Base-by-base conservation (phyloP, 768 basidiomycete genomes). In the Kondoa subrosea region DNA sequence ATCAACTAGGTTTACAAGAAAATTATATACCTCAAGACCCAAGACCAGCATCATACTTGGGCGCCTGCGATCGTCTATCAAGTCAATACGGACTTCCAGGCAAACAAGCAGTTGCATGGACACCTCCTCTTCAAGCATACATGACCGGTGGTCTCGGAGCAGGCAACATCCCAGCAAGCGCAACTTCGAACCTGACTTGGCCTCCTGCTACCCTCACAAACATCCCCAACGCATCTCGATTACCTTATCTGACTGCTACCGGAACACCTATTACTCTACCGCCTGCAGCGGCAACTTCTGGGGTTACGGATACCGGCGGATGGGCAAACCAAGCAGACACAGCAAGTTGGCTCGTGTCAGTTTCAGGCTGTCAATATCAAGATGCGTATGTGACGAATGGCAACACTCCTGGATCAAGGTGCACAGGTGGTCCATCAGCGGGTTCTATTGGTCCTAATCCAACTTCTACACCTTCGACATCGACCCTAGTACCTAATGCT, bases 1-100 rank as follows among this genome's bases (percentile, higher is more conserved):
- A 97, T 79, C 82, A 85, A 75, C 86, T 95, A 56, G 95, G 93
- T 34, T 81, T 93, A 61, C 79, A 89, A 73, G 80, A 95, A 33
- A 91, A 89, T 4, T 99, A 90, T 89, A 87, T 97, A 81, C 93
- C 95, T 12, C 80, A 73, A 2, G 89, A 99, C 78, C 95, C 92
- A 60, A 84, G 92, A 70, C 77, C 77, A 0, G 85, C 89, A 50
- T 50, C 40, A 21, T 50, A 50, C 3, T 78, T 80, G 31, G 93
- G 92, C 26, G 78, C 76, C 57, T 99, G 93, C 77, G 73, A 74
- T 33, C 68, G 78, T 32, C 76, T 86, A 16, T 82, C 83, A 50
- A 68, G 75, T 3, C 74, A 65, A 33, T 59, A 71, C 34, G 69
- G 70, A 68, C 26, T 64, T 63, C 4, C 65, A 17, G 67, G 73